Conservation (phyloP, 768 basidiomycete genomes). For the Phlebiopsis flavidoalba region DNA sequence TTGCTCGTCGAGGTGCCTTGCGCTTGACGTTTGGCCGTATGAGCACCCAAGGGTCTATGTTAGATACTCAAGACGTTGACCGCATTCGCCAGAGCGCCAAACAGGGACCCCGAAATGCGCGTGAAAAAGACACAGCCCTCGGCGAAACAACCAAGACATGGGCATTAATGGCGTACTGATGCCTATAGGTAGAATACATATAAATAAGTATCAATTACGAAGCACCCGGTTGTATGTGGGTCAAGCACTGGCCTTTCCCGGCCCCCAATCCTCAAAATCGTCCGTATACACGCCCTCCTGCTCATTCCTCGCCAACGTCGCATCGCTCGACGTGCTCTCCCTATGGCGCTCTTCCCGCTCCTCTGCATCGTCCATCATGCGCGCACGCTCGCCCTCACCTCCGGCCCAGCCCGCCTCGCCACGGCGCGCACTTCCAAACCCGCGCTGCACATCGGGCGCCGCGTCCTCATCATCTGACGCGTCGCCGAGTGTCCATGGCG, state of each 20-base stretch:
- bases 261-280: constrained; percentile 21
- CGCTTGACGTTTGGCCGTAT: no score
- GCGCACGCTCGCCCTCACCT: constrained; percentile 19
- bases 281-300: constrained; percentile 15
- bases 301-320: constrained; percentile 26
- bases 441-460: constrained; percentile 24
- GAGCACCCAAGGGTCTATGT: no score
- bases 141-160: no score
- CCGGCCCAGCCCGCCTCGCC: constrained; percentile 6
- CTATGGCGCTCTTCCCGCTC: constrained; percentile 30
- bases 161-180: no score
- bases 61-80: no score
- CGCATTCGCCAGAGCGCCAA: no score
- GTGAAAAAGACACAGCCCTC: no score
- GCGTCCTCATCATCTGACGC: constrained; percentile 60
- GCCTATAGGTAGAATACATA: no score
- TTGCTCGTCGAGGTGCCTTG: no score
- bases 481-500: constrained; percentile 70
- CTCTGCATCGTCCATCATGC: constrained; percentile 17
- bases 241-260: neutral
- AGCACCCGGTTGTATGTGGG: no score
- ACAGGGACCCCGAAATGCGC: no score
- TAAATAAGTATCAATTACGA: no score
- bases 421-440: neutral
- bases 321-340: constrained; percentile 32